Conservation (phyloP, 305 asterid species). For the Lippia alba region DNA sequence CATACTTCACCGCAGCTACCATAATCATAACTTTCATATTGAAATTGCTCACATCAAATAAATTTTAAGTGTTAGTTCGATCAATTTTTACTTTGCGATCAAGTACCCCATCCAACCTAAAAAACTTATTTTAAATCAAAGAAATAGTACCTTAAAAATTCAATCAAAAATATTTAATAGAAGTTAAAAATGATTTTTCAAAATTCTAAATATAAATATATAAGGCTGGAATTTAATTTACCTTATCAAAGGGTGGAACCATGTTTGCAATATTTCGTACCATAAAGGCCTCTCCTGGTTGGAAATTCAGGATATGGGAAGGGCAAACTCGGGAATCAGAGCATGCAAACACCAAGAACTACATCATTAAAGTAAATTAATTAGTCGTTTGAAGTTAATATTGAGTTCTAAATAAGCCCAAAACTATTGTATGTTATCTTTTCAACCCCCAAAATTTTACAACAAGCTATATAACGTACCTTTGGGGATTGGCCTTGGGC, state of each 20-base stretch:
- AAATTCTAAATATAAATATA: no score
- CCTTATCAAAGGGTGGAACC: constrained; percentile 95
- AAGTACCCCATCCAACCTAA: no score
- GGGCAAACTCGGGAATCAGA: constrained; percentile 97
- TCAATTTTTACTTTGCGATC: no score
- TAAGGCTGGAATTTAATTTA: constrained; percentile 14
- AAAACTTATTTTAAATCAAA: no score
- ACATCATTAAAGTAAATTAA: constrained; percentile 11
- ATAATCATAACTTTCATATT: no score
- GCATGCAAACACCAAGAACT: constrained; percentile 94
- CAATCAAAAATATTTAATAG: no score
- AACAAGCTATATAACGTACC: constrained; percentile 41
- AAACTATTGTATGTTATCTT: neutral
- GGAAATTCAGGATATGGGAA: constrained; percentile 82
- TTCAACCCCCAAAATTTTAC: neutral
- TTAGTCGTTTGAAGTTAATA: neutral
- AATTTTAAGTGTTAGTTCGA: no score
- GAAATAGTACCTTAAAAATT: no score
- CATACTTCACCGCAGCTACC: no score
- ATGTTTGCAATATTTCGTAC: constrained; percentile 93
- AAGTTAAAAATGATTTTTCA: no score
- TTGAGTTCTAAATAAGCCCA: neutral
- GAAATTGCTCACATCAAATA: no score
- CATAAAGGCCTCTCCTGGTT: constrained; percentile 95
- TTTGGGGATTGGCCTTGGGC: constrained; percentile 86